phyloP scores from a whole-genome alignment of 805 yeast genomes.

The Yamadazyma kitorensis region DNA sequence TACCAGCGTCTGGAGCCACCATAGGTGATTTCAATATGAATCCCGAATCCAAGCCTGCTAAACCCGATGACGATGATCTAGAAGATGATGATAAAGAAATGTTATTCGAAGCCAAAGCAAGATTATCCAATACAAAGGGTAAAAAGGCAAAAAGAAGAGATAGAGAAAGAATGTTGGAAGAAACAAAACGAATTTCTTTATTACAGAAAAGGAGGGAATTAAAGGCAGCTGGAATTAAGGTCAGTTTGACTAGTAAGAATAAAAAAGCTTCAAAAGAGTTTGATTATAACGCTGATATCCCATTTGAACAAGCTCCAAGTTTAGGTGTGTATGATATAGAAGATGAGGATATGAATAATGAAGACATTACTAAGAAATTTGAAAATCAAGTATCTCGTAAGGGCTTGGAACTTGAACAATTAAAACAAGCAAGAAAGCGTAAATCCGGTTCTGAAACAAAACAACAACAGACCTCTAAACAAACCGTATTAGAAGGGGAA shows the following conservation, averaged over 20 bases:
- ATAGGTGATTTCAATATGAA: conserved; percentile 63
- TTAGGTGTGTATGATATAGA: conserved; percentile 66
- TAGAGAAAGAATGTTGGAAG: conserved; percentile 78
- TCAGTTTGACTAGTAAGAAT: conserved; percentile 48
- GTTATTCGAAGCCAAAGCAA: conserved; percentile 91
- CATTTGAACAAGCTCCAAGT: conserved; percentile 69
- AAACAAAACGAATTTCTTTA: conserved; percentile 70
- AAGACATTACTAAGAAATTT: conserved; percentile 37
- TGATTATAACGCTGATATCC: conserved; percentile 82
- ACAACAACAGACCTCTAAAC: conserved; percentile 18
- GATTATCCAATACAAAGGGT: conserved; percentile 90
- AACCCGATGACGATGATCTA: conserved; percentile 75
- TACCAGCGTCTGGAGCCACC: conserved; percentile 38
- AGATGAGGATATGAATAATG: conserved; percentile 51
- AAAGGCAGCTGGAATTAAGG: conserved; percentile 72
- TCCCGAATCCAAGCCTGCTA: conserved; percentile 77
- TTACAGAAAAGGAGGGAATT: conserved; percentile 78
- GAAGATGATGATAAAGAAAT: conserved; percentile 89
- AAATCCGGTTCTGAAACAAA: conserved; percentile 7
- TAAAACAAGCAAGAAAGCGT: conserved; percentile 21
- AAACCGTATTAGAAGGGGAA: conserved; percentile 21
- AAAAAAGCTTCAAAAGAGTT: conserved; percentile 57
- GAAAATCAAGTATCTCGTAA: conserved; percentile 38
- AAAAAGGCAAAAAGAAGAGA: conserved; percentile 90
- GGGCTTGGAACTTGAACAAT: conserved; percentile 44